These are phyloP conservation scores for Lipomyces chichibuensis DNA, from an alignment of 805 yeast genomes.

Conservation along the genomic window DNA sequence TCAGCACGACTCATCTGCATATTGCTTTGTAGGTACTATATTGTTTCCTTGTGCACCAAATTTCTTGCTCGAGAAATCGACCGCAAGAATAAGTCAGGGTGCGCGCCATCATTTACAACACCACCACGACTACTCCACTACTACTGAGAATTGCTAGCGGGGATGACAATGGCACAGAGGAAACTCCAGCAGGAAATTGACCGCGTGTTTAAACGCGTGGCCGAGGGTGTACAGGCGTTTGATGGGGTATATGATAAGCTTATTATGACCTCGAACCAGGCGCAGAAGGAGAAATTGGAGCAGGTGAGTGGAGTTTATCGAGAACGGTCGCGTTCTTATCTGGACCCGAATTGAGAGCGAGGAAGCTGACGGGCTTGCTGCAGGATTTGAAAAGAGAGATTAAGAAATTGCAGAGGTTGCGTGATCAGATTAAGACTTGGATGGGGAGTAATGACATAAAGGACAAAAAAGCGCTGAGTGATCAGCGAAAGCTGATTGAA, in stretches of 20 bases:
- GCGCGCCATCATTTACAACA: not conserved
- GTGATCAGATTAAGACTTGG: conserved; percentile 97
- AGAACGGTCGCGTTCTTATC: not conserved
- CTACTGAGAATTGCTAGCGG: not conserved
- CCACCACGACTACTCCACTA: not conserved
- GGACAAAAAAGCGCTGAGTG: conserved; percentile 79
- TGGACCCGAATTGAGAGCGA: not conserved
- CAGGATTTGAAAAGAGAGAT: conserved; percentile 88
- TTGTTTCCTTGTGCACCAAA: not conserved
- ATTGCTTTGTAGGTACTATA: not conserved
- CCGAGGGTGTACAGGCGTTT: conserved; percentile 85
- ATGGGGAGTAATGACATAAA: conserved; percentile 86
- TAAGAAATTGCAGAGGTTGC: conserved; percentile 86
- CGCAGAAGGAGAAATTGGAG: conserved; percentile 93
- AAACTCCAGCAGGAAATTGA: conserved; percentile 71
- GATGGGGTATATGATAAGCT: conserved; percentile 86
- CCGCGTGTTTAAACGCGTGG: conserved; percentile 86
- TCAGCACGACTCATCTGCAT: not conserved
- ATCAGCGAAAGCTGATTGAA: conserved; percentile 68
- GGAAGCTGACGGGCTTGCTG: not conserved
- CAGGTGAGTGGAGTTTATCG: conserved; percentile 41
- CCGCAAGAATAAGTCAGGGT: not conserved
- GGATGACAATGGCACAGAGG: conserved; percentile 51
- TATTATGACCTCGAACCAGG: conserved; percentile 73
- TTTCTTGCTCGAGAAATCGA: not conserved